These are phyloP conservation scores for Tolypocladium paradoxum DNA, from an alignment of 2,329 filamentous ascomycete species.

Conservation along the genomic window DNA sequence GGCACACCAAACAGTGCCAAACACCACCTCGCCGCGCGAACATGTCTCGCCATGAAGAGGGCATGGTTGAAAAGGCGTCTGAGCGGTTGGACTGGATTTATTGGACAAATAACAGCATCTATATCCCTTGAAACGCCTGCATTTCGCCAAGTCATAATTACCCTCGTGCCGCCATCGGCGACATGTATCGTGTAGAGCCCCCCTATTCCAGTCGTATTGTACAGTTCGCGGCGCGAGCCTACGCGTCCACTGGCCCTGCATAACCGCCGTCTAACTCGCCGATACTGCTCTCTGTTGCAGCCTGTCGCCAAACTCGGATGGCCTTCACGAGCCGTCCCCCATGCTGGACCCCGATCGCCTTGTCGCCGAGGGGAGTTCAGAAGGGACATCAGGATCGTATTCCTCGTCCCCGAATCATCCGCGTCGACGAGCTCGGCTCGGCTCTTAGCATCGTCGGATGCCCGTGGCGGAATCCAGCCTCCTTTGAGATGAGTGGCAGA, in stretches of 20 bases:
- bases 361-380: too few species aligned
- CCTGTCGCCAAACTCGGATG: neutral
- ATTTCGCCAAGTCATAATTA: neutral
- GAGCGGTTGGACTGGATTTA: neutral
- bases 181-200: neutral
- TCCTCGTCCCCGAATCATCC: neutral
- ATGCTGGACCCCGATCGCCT: neutral
- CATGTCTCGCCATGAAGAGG: constrained; percentile 8
- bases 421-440: neutral
- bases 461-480: neutral
- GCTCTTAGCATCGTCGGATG: neutral
- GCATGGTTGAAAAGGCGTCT: too few species aligned
- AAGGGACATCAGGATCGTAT: neutral
- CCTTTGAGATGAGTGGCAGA: neutral
- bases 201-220: neutral
- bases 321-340: neutral
- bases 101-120: neutral
- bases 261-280: too few species aligned
- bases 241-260: neutral
- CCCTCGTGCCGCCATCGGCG: neutral
- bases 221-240: neutral
- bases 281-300: neutral
- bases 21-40: too few species aligned
- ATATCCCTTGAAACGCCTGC: neutral
- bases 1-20: too few species aligned